phyloP scores from a whole-genome alignment of 352 stramenopile species.

The Pythium dissotocum region DNA sequence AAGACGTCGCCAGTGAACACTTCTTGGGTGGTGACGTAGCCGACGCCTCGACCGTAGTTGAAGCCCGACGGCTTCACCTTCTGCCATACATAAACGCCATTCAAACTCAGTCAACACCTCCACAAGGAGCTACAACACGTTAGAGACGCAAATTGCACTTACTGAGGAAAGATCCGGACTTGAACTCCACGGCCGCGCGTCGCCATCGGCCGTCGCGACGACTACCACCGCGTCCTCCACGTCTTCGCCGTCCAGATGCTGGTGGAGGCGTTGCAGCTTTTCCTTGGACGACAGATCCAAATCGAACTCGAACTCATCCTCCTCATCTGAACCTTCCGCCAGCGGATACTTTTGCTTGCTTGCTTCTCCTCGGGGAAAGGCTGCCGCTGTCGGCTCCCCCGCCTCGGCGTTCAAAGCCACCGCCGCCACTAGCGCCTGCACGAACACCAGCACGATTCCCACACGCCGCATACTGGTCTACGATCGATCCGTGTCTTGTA shows the following conservation, averaged over 20 bases:
- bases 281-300: slow-evolving; percentile 29
- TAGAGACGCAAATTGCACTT: not conserved
- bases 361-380: not conserved
- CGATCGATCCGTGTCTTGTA: not conserved
- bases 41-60: slow-evolving; percentile 30
- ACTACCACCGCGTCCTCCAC: slow-evolving; percentile 5
- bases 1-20: slow-evolving; percentile 24
- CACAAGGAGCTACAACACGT: not conserved
- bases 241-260: slow-evolving; percentile 8
- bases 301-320: slow-evolving; percentile 27
- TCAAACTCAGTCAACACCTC: not conserved
- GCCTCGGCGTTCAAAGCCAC: not conserved
- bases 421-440: not conserved
- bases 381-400: not conserved
- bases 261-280: slow-evolving; percentile 15
- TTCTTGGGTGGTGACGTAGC: slow-evolving; percentile 20
- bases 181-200: not conserved
- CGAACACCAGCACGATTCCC: not conserved
- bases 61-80: slow-evolving; percentile 22
- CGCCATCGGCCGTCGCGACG: not conserved
- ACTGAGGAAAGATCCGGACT: slow-evolving; percentile 18
- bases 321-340: slow-evolving; percentile 10
- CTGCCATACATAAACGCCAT: not conserved
- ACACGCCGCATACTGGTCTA: not conserved
- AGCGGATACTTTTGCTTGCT: slow-evolving; percentile 1